Conservation (phyloP, 495 filamentous ascomycete genomes). For the Penicillium paradoxum region DNA sequence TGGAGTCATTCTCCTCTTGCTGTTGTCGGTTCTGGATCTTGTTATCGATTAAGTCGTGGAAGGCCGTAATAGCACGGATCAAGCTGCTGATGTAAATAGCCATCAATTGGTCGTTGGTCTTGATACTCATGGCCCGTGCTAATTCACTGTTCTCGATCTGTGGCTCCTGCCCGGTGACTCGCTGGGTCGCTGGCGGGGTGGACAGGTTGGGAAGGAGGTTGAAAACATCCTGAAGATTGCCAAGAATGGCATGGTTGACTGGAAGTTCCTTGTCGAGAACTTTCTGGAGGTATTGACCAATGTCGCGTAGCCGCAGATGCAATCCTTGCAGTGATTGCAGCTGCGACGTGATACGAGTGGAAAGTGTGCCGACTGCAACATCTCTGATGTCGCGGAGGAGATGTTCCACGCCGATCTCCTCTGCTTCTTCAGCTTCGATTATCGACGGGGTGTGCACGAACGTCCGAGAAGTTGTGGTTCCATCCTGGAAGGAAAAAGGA, state of each 20-base stretch:
- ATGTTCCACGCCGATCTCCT: slow-evolving; percentile 98
- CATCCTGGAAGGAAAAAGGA: slow-evolving; percentile 58
- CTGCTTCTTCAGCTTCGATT: slow-evolving; percentile 97
- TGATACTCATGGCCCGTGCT: slow-evolving; percentile 91
- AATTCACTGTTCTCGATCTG: slow-evolving; percentile 72
- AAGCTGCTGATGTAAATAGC: slow-evolving; percentile 93
- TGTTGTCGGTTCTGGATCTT: slow-evolving; percentile 99
- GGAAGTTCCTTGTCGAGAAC: slow-evolving; percentile 88
- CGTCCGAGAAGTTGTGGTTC: slow-evolving; percentile 92
- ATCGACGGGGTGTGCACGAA: slow-evolving; percentile 99
- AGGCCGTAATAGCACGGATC: slow-evolving; percentile 96
- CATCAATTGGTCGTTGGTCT: slow-evolving; percentile 99
- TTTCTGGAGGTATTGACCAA: slow-evolving; percentile 91
- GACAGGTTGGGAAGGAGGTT: slow-evolving; percentile 96
- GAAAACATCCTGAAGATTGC: slow-evolving; percentile 97
- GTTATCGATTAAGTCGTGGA: slow-evolving; percentile 99
- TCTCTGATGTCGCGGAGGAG: slow-evolving; percentile 95
- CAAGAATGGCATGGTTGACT: slow-evolving; percentile 94
- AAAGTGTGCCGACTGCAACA: slow-evolving; percentile 96
- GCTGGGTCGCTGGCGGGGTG: slow-evolving; percentile 60
- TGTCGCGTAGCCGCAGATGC: slow-evolving; percentile 91
- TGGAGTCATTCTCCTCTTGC: slow-evolving; percentile 88
- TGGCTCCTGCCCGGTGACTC: slow-evolving; percentile 42
- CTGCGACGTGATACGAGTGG: slow-evolving; percentile 94
- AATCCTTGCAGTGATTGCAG: slow-evolving; percentile 95